Evolutionary conservation across 352 stramenopile genomes (phyloP), one percentile per base, ranked within the genome.

Genomic region (Phytophthora aleatoria): DNA sequence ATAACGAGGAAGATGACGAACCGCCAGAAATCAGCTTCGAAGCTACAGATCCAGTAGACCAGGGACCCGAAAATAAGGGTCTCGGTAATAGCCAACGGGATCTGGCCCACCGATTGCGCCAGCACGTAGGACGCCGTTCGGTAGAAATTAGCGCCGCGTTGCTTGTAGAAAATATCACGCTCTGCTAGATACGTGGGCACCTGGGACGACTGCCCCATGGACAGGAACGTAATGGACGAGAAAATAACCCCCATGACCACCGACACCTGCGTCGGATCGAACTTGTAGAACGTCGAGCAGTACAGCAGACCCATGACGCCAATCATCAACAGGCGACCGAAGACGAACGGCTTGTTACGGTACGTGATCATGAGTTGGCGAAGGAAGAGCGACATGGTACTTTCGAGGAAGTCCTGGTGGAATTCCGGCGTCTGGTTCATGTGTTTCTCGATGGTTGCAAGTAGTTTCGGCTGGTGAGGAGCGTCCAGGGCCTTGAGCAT

Each of bases 11-110:
- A 91, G 28, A 76, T 61, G 13, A 82, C 24, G 51, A 84, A 91
- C 0, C 43, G 47, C 26, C 52, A 56, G 6, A 60, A 67, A 26
- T 71, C 27, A 0, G 61, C 15, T 24, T 69, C 66, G 39, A 94
- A 83, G 16, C 89, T 84, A 55, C 89, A 77, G 61, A 95, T 85
- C 74, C 82, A 96, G 58, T 96, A 96, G 3, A 95, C 50, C 31
- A 96, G 66, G 8, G 75, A 87, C 26, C 85, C 87, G 77, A 93
- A 96, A 12, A 92, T 63, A 15, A 93, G 50, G 1, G 76, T 98
- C 89, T 66, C 97, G 73, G 33, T 31, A 67, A 83, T 5, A 53
- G 66, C 55, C 53, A 85, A 70, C 63, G 79, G 66, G 27, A 85
- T 43, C 47, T 81, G 65, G 15, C 71, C 52, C 10, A 76, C 36